Conservation (phyloP, 768 basidiomycete genomes). For the Kondoa malvinella region DNA sequence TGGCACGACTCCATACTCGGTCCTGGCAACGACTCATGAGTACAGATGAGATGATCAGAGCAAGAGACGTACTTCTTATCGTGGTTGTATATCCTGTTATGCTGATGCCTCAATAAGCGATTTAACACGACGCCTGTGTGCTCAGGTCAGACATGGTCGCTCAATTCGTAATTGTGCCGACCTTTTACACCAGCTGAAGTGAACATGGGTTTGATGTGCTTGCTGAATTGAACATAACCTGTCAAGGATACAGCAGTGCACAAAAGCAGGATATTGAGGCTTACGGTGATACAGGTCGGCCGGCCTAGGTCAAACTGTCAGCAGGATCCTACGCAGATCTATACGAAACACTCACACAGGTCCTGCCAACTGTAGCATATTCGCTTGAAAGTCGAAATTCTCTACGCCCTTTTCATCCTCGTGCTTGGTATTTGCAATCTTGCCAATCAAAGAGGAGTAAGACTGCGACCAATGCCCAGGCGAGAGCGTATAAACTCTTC, state of each 20-base stretch:
- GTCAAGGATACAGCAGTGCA: too few species aligned
- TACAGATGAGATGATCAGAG: not conserved
- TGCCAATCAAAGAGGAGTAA: not conserved
- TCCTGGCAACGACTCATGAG: not conserved
- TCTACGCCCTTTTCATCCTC: not conserved
- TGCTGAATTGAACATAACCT: not conserved
- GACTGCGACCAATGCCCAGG: not conserved
- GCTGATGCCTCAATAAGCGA: not conserved
- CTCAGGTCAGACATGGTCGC: too few species aligned
- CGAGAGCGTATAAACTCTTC: not conserved
- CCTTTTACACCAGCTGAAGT: not conserved
- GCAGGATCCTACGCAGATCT: too few species aligned
- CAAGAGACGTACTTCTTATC: not conserved
- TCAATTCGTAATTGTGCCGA: too few species aligned
- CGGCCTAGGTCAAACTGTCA: not conserved
- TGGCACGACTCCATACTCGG: not conserved
- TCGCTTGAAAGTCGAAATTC: constrained; percentile 1
- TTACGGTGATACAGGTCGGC: constrained; percentile 5
- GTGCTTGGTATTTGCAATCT: not conserved
- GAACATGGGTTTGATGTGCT: constrained; percentile 4
- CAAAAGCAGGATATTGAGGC: too few species aligned
- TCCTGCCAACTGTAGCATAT: constrained; percentile 1
- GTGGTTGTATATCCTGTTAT: not conserved
- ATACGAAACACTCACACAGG: too few species aligned
- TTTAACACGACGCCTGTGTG: not conserved